Evolutionary conservation across 2,329 filamentous ascomycete genomes (phyloP), one percentile per base, ranked within the genome.

Genomic region (Ascochyta rabiei): DNA sequence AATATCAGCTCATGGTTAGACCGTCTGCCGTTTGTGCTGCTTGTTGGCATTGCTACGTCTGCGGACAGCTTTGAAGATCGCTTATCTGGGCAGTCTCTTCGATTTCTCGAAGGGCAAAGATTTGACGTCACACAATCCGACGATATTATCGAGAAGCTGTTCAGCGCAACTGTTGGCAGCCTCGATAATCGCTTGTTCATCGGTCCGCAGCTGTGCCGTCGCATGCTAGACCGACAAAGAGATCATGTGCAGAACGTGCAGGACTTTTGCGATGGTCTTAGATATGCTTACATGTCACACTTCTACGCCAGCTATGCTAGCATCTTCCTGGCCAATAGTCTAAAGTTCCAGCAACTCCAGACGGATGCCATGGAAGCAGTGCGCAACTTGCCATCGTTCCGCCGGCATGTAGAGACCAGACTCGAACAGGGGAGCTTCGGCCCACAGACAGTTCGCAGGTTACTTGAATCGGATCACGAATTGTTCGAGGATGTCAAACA

Each of bases 221-320:
- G 80, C 64, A 80, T 91, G 59, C 77, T 93, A 18, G 86, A 89
- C 57, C 82, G 90, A 26, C 90, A 95, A 68, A 84, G 84, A 60
- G 88, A 93, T 63, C 89, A 93, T 67, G 85, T 91, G 7, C 87
- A 89, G 38, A 90, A 89, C 60, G 85, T 91, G 15, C 86, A 90
- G 52, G 84, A 85, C 8, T 90, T 93, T 68, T 81, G 88, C 42
- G 85, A 85, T 68, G 86, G 88, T 10, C 66, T 92, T 2, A 71
- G 91, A 84, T 95, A 93, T 75, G 86, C 88, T 1, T 91, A 92
- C 69, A 93, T 96, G 90, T 90, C 88, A 53, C 89, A 92, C 70
- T 93, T 90, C 68, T 93, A 91, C 64, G 89, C 88, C 34, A 93
- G 92, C 63, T 85, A 88, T 0, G 78, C 92, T 3, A 90, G 86